Conservation (phyloP, 108 stramenopile genomes). For the Fistulifera solaris region DNA sequence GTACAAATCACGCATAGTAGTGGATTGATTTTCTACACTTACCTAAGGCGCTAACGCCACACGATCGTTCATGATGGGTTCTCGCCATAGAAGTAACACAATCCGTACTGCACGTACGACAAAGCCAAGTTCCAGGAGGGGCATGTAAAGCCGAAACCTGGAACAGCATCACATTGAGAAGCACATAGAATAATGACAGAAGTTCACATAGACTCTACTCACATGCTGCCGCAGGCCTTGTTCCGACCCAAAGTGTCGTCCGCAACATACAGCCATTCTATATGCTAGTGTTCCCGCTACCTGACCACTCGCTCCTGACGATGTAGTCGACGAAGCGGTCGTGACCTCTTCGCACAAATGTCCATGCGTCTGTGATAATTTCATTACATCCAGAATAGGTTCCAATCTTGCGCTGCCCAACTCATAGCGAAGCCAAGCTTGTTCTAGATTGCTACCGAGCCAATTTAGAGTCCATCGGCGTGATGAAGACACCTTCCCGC, state of each 20-base stretch:
- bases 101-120: slow-evolving; percentile 67
- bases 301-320: slow-evolving; percentile 58
- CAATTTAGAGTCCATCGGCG: slow-evolving; percentile 53
- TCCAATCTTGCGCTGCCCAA: slow-evolving; percentile 40
- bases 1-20: no score
- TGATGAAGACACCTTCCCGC: slow-evolving; percentile 41
- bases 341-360: slow-evolving; percentile 73
- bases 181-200: no score
- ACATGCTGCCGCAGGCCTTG: slow-evolving; percentile 73
- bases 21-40: no score
- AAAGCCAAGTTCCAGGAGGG: slow-evolving; percentile 82
- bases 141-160: slow-evolving; percentile 50
- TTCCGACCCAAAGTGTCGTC: slow-evolving; percentile 70
- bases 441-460: slow-evolving; percentile 32
- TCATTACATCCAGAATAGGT: slow-evolving; percentile 48
- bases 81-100: slow-evolving; percentile 73
- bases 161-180: no score
- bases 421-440: slow-evolving; percentile 63
- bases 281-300: slow-evolving; percentile 61
- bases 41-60: slow-evolving; percentile 31
- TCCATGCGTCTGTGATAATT: slow-evolving; percentile 34
- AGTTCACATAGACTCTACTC: no score
- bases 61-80: slow-evolving; percentile 75
- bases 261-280: slow-evolving; percentile 60
- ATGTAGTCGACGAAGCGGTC: slow-evolving; percentile 63